These are phyloP conservation scores for Skeletonema menzelii DNA, from an alignment of 108 stramenopile species.

Conservation along the genomic window DNA sequence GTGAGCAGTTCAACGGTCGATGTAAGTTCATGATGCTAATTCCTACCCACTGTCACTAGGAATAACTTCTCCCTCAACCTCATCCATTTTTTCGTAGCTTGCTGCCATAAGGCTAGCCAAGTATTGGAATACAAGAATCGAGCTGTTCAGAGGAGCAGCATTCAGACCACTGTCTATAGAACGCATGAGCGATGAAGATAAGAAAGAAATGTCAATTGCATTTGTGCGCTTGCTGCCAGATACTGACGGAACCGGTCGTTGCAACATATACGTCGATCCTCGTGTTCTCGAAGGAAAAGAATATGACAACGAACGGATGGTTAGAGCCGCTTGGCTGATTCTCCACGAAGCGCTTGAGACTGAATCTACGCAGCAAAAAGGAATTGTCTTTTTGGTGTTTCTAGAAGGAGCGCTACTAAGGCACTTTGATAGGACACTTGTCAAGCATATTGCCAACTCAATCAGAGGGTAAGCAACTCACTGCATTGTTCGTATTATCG, in stretches of 20 bases:
- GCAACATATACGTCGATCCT: constrained; percentile 52
- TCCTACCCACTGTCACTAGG: not conserved
- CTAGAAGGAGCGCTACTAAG: constrained; percentile 3
- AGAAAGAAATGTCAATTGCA: constrained; percentile 14
- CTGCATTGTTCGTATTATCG: no score
- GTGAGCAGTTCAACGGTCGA: constrained; percentile 40
- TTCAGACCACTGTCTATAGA: constrained; percentile 12
- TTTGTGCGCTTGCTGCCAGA: constrained; percentile 20
- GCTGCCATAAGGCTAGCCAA: constrained; percentile 18
- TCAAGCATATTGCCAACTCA: constrained; percentile 11
- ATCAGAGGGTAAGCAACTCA: constrained; percentile 13
- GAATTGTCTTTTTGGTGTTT: constrained; percentile 31
- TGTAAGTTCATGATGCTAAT: constrained; percentile 14
- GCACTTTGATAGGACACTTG: constrained; percentile 36
- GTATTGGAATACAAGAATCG: constrained; percentile 27
- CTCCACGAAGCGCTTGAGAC: constrained; percentile 32
- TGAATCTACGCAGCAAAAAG: constrained; percentile 32
- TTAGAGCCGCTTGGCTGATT: constrained; percentile 21
- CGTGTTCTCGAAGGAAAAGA: constrained; percentile 37
- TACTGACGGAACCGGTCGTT: constrained; percentile 45
- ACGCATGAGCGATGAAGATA: constrained; percentile 5
- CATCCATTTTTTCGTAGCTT: not conserved
- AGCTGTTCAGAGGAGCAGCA: constrained; percentile 18
- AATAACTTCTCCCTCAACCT: not conserved
- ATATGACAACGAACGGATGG: constrained; percentile 42